These are phyloP conservation scores for Penicillium freii DNA, from an alignment of 2,329 filamentous ascomycete genomes.

Conservation along the genomic window DNA sequence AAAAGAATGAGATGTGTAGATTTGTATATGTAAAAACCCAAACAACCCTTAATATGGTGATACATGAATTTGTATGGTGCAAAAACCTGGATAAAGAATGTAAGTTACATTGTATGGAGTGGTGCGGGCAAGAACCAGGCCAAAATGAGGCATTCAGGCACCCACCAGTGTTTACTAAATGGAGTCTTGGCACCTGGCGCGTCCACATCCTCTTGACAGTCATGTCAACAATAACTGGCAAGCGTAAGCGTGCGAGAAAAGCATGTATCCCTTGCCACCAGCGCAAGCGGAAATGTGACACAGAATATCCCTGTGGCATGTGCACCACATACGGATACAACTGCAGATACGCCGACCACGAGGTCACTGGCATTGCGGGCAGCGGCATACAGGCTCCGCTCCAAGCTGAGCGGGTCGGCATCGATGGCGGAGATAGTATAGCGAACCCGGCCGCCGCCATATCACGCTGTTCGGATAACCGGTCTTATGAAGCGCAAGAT, in stretches of 20 bases:
- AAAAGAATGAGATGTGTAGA: too few relatives aligned
- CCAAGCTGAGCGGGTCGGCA: background rate
- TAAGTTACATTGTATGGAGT: too few relatives aligned
- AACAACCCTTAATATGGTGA: too few relatives aligned
- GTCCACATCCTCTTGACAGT: background rate
- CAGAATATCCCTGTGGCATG: conserved; percentile 30
- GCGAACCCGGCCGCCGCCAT: background rate
- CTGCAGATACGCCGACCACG: conserved; percentile 26
- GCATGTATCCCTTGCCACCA: conserved; percentile 35
- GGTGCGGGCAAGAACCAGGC: too few relatives aligned
- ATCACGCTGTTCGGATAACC: conserved; percentile 1
- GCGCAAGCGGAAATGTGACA: conserved; percentile 37
- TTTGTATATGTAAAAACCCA: too few relatives aligned
- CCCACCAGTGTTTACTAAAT: too few relatives aligned
- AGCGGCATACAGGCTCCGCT: background rate
- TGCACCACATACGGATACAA: conserved; percentile 31
- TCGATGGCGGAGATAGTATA: background rate
- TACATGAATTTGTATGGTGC: too few relatives aligned
- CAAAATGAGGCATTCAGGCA: too few relatives aligned
- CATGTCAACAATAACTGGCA: conserved; percentile 22
- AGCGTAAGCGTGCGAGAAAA: conserved; percentile 32
- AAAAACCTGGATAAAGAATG: too few relatives aligned
- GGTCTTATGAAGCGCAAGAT: background rate
- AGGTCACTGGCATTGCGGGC: background rate
- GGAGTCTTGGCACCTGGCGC: too few relatives aligned